Conservation (phyloP, 2,329 filamentous ascomycete genomes). For the Cladosporium sp. region DNA sequence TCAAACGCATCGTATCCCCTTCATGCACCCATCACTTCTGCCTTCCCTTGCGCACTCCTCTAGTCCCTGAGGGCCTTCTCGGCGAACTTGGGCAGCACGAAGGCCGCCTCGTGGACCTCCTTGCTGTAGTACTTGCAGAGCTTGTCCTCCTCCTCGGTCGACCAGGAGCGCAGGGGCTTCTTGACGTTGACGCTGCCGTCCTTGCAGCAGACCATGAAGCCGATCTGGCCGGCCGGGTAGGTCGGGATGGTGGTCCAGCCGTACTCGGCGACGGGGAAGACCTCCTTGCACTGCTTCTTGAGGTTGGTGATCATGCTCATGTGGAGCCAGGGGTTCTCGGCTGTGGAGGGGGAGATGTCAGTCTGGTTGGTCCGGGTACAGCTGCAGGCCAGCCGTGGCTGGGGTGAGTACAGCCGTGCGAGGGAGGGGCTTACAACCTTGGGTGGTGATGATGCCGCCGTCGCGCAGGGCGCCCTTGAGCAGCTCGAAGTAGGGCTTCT, state of each 20-base stretch:
- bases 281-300: slow-evolving; percentile 92
- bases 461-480: slow-evolving; percentile 83
- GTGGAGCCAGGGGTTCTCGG: slow-evolving; percentile 99
- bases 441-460: slow-evolving; percentile 96
- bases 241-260: slow-evolving; percentile 99
- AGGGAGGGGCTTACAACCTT: slow-evolving; percentile 88
- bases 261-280: slow-evolving; percentile 97
- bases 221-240: slow-evolving; percentile 97
- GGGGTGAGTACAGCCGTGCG: background rate
- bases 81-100: slow-evolving; percentile 89
- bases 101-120: slow-evolving; percentile 91
- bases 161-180: slow-evolving; percentile 76
- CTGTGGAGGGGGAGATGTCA: slow-evolving; percentile 44
- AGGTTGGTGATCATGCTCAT: slow-evolving; percentile 87
- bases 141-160: slow-evolving; percentile 81
- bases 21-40: background rate
- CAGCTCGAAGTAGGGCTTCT: slow-evolving; percentile 98
- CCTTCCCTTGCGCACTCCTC: background rate
- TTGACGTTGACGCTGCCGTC: slow-evolving; percentile 76
- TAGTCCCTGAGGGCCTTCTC: slow-evolving; percentile 53
- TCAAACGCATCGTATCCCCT: too few relatives aligned
- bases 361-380: slow-evolving; percentile 2
- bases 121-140: slow-evolving; percentile 96
- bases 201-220: slow-evolving; percentile 99
- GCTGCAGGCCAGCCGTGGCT: too few relatives aligned